Conservation (phyloP, 2,329 filamentous ascomycete species). For the Madurella fahalii region DNA sequence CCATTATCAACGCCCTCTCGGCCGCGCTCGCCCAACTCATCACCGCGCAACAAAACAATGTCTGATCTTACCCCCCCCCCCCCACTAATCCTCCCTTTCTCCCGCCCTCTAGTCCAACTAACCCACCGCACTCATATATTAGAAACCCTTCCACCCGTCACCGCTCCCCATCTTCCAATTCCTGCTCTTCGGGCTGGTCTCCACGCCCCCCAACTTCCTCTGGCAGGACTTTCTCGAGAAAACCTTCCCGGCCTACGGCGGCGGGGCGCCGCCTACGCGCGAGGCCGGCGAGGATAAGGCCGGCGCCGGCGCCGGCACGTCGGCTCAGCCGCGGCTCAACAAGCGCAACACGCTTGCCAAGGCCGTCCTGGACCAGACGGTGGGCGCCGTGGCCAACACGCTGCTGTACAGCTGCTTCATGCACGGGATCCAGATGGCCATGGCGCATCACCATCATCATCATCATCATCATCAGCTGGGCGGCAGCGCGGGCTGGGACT, state of each 20-base stretch:
- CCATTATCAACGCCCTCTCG: conserved; percentile 60
- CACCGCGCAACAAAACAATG: conserved; percentile 56
- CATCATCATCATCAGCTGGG: conserved; percentile 17
- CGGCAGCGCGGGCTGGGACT: conserved; percentile 30
- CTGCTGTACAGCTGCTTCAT: conserved; percentile 48
- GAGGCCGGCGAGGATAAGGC: conserved; percentile 40
- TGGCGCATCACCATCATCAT: conserved; percentile 36
- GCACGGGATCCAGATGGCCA: conserved; percentile 51
- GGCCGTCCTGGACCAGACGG: conserved; percentile 50
- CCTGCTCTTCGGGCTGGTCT: conserved; percentile 66
- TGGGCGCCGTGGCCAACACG: conserved; percentile 55
- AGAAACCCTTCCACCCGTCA: conserved; percentile 42
- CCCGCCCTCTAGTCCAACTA: too few species aligned
- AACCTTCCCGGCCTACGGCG: conserved; percentile 64
- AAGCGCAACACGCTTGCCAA: conserved; percentile 45
- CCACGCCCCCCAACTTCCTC: conserved; percentile 76
- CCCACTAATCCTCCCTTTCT: neutral
- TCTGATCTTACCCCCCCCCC: conserved; percentile 34
- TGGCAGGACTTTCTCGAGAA: conserved; percentile 79
- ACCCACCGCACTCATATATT: too few species aligned
- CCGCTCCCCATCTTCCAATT: conserved; percentile 72
- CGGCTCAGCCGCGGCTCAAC: conserved; percentile 52
- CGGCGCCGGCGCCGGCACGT: conserved; percentile 34
- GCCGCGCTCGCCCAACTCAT: conserved; percentile 72
- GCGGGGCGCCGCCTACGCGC: conserved; percentile 36